phyloP scores from a whole-genome alignment of 2,329 filamentous ascomycete genomes.

The Colletotrichum salicis region DNA sequence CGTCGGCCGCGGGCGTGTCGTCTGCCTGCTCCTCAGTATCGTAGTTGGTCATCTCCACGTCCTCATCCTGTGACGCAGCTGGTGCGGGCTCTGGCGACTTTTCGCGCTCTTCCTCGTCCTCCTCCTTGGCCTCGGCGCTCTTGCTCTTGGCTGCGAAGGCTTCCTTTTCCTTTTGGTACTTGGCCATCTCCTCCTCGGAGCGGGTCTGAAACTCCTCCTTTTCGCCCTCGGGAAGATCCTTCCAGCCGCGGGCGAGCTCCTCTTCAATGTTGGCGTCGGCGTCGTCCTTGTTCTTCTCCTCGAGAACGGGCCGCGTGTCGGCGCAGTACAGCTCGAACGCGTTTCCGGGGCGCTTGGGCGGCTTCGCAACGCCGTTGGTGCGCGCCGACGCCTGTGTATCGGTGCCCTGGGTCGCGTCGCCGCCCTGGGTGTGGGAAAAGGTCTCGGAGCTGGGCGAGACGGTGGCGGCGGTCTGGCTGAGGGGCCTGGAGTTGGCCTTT shows the following conservation, averaged over 20 bases:
- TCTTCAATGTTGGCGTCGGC: constrained; percentile 58
- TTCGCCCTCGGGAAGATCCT: constrained; percentile 60
- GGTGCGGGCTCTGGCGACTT: constrained; percentile 35
- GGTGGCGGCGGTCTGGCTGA: constrained; percentile 58
- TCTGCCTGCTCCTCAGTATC: constrained; percentile 53
- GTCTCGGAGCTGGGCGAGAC: constrained; percentile 63
- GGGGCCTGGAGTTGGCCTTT: constrained; percentile 52
- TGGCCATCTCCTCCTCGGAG: constrained; percentile 51
- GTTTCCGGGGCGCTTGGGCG: constrained; percentile 55
- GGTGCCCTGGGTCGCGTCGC: not conserved
- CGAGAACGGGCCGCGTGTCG: constrained; percentile 57
- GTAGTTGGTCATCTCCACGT: constrained; percentile 60
- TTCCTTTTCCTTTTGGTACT: constrained; percentile 57
- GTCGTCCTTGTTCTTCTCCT: constrained; percentile 56
- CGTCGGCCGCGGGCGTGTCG: constrained; percentile 31
- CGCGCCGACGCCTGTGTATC: constrained; percentile 45
- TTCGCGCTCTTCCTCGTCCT: constrained; percentile 38
- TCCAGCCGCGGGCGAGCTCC: constrained; percentile 66
- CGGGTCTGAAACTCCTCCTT: constrained; percentile 61
- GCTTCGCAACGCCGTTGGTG: constrained; percentile 54
- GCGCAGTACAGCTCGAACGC: constrained; percentile 67
- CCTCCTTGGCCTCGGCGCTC: constrained; percentile 36
- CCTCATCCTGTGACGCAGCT: constrained; percentile 54
- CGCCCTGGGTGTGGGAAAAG: constrained; percentile 60
- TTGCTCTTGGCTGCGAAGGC: constrained; percentile 38